phyloP scores from a whole-genome alignment of 441 rosid species.

The Populus hybrid region DNA sequence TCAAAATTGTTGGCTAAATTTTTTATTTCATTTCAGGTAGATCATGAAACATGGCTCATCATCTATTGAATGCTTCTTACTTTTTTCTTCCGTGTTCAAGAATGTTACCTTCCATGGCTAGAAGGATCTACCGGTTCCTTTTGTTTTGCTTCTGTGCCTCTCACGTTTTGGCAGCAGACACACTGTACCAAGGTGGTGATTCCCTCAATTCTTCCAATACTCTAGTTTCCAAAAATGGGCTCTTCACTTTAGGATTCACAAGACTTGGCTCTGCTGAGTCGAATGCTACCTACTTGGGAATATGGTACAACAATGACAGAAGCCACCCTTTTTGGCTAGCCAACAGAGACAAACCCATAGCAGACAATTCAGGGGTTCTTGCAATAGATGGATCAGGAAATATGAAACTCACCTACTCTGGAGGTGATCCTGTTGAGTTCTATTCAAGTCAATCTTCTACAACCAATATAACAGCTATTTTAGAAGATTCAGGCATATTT shows the following conservation, averaged over 20 bases:
- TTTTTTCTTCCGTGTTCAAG: no score
- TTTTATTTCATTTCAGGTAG: no score
- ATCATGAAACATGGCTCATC: no score
- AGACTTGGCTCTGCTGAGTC: neutral
- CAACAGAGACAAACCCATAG: slow-evolving; percentile 21
- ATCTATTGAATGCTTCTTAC: no score
- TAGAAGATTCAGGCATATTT: slow-evolving; percentile 15
- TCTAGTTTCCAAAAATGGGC: slow-evolving; percentile 4
- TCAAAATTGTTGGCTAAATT: no score
- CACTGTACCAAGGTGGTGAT: neutral
- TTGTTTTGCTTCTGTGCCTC: no score
- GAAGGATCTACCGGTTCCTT: no score
- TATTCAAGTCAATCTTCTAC: neutral
- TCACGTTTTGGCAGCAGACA: neutral
- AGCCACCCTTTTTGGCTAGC: slow-evolving; percentile 29
- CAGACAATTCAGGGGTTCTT: slow-evolving; percentile 6
- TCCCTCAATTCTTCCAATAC: neutral
- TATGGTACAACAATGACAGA: slow-evolving; percentile 10
- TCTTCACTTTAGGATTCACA: slow-evolving; percentile 17
- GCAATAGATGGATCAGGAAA: slow-evolving; percentile 18
- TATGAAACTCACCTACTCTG: slow-evolving; percentile 16
- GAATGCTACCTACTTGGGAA: slow-evolving; percentile 12
- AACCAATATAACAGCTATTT: slow-evolving; percentile 7
- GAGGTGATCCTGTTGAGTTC: neutral
- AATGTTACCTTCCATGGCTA: no score